phyloP scores from a whole-genome alignment of 139 green algal species.

The Trebouxia sp. region DNA sequence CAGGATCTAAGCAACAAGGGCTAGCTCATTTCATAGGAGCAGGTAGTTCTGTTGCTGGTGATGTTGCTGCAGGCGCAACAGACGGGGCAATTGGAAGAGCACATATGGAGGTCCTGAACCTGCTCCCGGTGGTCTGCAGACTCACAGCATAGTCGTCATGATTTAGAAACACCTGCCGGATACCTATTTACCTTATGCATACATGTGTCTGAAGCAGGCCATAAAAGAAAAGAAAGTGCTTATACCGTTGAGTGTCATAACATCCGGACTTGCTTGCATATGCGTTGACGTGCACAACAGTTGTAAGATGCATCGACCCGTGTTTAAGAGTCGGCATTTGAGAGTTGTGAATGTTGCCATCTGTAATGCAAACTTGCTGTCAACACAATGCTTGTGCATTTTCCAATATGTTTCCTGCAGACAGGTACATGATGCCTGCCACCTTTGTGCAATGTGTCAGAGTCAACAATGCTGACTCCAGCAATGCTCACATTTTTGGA shows the following conservation, averaged over 20 bases:
- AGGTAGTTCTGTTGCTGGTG: background rate
- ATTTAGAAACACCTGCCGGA: background rate
- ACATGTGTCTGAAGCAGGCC: background rate
- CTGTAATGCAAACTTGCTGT: too few relatives aligned
- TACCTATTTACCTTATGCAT: background rate
- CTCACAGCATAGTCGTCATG: background rate
- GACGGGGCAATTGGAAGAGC: constrained; percentile 48
- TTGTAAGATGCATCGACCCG: too few relatives aligned
- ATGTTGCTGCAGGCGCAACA: constrained; percentile 24
- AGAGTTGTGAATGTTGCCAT: too few relatives aligned
- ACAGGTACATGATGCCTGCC: too few relatives aligned
- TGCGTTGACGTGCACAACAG: too few relatives aligned
- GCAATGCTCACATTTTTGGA: constrained; percentile 19
- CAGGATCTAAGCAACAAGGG: background rate
- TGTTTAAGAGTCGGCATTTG: too few relatives aligned
- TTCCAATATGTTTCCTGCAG: too few relatives aligned
- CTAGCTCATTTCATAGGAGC: background rate
- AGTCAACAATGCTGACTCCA: too few relatives aligned
- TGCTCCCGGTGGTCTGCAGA: constrained; percentile 29
- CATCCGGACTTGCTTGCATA: too few relatives aligned
- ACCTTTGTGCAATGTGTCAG: background rate
- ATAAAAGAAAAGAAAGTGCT: too few relatives aligned
- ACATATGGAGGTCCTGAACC: constrained; percentile 61
- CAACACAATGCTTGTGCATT: too few relatives aligned
- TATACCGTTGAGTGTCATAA: too few relatives aligned